A percentile compares a stretch with the other conserved stretches of the same genome.
Evolutionary conservation across 306 rosid species (phyloP).

Genomic region (Carpinus fangiana): DNA sequence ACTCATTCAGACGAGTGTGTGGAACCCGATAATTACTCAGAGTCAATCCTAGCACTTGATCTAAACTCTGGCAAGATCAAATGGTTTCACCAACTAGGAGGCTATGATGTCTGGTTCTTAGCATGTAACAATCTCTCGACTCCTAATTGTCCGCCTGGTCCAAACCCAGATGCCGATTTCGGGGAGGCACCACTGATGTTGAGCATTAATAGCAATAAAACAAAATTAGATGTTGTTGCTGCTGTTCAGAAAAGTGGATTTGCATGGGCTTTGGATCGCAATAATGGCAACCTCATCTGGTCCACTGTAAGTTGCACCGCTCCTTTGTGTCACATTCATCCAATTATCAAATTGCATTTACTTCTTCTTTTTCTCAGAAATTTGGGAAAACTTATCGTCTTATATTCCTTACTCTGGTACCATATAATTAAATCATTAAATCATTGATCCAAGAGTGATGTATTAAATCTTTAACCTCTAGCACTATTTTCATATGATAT

Average conservation of each 20-base stretch:
- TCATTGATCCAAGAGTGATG: no score
- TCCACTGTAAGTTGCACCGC: conserved; percentile 30
- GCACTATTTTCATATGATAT: no score
- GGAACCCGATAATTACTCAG: no score
- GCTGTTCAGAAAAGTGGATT: conserved; percentile 70
- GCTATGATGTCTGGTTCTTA: conserved; percentile 63
- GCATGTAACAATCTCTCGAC: conserved; percentile 45
- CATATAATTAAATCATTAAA: no score
- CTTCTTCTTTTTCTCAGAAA: no score
- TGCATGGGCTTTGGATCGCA: conserved; percentile 65
- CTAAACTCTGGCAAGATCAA: conserved; percentile 37
- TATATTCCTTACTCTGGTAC: no score
- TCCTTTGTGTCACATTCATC: background rate
- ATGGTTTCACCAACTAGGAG: conserved; percentile 68
- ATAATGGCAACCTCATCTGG: conserved; percentile 49
- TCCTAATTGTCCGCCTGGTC: conserved; percentile 55
- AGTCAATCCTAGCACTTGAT: no score
- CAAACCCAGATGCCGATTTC: conserved; percentile 56
- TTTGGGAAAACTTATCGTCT: no score
- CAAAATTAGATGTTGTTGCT: conserved; percentile 44
- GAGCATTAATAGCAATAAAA: conserved; percentile 25
- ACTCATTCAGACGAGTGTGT: conserved; percentile 40
- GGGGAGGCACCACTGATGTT: conserved; percentile 66
- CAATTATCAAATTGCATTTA: no score
- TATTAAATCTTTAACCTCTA: no score